Base-by-base conservation (phyloP, 306 rosid genomes). In the Fragaria nilgerrensis region DNA sequence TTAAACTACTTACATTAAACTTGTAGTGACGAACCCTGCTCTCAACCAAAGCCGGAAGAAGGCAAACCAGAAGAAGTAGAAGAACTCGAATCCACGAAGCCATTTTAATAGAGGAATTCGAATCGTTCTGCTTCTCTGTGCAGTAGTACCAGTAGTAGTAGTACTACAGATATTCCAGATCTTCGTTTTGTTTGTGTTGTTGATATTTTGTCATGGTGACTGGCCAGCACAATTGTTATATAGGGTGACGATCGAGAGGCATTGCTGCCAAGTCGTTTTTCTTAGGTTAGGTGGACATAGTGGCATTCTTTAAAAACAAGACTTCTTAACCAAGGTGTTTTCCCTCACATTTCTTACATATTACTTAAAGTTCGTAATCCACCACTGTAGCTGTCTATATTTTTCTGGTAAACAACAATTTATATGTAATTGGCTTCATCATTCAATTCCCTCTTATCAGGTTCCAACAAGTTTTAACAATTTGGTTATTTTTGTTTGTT, bases 181-280 rank as follows among this genome's bases (percentile, higher is more conserved):
- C 23, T 56, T 48, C 2, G 9, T 64, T 64, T 29, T 41, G 58
- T 37, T 67, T 44, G 25, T 68, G n/a, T 32, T 7, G 66, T 59
- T 50, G 78, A 72, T 81, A 36, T 82, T 83, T 62, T 72, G 82
- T 79, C 87, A 82, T 20, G 53, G 75, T 70, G 88, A 86, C 89
- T 55, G 13, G 75, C 82, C 82, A 88, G 82, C 84, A 73, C 86
- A 80, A 25, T 66, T 17, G 23, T 88, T 90, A 86, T 89, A 94
- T 86, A 92, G 83, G 65, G 59, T 66, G 20, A 75, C 67, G n/a
- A n/a, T n/a, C n/a, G 45, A 74, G 32, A 43, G 65, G 74, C 86
- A 78, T 76, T 72, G 98, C 83, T 87, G 85, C 86, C 63, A 84
- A 77, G 98, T 94, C 97, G 85, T 90, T 91, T 88, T 94, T 79